Evolutionary conservation across 345 rosid genomes (phyloP).

Genomic region (Viola odorata): DNA sequence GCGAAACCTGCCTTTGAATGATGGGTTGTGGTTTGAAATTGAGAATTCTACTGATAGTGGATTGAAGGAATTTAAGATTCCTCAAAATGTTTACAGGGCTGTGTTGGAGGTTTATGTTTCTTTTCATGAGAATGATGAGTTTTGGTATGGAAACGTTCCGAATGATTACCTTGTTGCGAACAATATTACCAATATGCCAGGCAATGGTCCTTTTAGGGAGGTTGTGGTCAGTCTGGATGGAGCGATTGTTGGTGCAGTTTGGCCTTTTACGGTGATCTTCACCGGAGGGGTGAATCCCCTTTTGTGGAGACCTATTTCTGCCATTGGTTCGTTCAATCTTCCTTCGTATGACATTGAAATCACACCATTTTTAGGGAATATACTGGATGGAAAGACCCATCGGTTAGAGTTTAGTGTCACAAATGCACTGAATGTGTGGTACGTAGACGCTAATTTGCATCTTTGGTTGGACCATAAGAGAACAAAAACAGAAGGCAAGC

Average conservation of each 20-base stretch:
- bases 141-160: conserved; percentile 68
- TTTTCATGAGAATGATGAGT: conserved; percentile 89
- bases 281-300: conserved; percentile 85
- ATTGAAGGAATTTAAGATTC: conserved; percentile 51
- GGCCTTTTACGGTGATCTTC: conserved; percentile 88
- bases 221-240: conserved; percentile 70
- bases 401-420: conserved; percentile 59
- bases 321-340: conserved; percentile 71
- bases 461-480: conserved; percentile 64
- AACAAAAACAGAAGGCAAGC: conserved; percentile 47
- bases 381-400: conserved; percentile 66
- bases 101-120: conserved; percentile 86
- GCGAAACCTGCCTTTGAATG: conserved; percentile 50
- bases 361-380: conserved; percentile 56
- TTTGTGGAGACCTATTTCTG: conserved; percentile 79
- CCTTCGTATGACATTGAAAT: conserved; percentile 82
- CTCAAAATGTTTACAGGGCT: conserved; percentile 78
- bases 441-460: conserved; percentile 79
- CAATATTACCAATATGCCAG: conserved; percentile 37
- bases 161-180: conserved; percentile 64
- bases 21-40: conserved; percentile 86
- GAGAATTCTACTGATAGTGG: conserved; percentile 36
- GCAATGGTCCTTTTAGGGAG: conserved; percentile 94
- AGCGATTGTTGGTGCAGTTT: conserved; percentile 56
- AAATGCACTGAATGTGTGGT: conserved; percentile 81